phyloP scores from a whole-genome alignment of 345 rosid genomes.

The Ceriops tagal region DNA sequence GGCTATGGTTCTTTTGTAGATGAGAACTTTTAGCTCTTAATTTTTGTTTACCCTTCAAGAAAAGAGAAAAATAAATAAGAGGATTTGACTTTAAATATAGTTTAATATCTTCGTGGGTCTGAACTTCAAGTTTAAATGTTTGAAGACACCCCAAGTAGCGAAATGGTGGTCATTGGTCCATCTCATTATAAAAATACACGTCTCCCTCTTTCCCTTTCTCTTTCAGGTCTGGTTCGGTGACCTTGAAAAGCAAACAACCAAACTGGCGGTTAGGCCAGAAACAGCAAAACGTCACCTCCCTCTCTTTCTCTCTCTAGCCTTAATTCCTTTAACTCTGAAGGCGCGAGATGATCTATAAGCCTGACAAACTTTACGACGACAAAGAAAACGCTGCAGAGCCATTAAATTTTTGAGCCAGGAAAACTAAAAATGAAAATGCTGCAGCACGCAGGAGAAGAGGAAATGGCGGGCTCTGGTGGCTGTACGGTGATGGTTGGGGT shows the following conservation, averaged over 20 bases:
- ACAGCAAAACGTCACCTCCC: conserved; percentile 12
- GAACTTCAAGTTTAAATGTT: not conserved
- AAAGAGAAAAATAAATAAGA: too few relatives aligned
- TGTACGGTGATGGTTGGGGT: conserved; percentile 34
- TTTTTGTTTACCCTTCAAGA: too few relatives aligned
- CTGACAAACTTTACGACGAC: conserved; percentile 20
- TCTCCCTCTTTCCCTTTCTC: conserved; percentile 20
- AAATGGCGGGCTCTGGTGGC: conserved; percentile 30
- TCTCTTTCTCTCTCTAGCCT: not conserved
- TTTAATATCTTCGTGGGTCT: too few relatives aligned
- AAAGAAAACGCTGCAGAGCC: not conserved
- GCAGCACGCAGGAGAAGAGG: conserved; percentile 22
- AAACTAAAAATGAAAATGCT: conserved; percentile 37
- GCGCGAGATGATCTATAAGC: conserved; percentile 31
- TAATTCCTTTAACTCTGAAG: conserved; percentile 5
- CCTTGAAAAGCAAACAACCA: conserved; percentile 50
- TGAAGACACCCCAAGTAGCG: not conserved
- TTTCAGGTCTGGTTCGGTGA: conserved; percentile 41
- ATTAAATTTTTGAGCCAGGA: not conserved
- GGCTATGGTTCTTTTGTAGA: too few relatives aligned
- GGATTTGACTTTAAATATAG: too few relatives aligned
- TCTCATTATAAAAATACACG: not conserved
- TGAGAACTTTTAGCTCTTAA: too few relatives aligned
- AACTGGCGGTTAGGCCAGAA: conserved; percentile 53
- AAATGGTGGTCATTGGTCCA: not conserved